A percentile compares a stretch with the other conserved stretches of the same genome.
phyloP scores from a whole-genome alignment of 2,329 filamentous ascomycete genomes.

The Ramularia collo-cygni region DNA sequence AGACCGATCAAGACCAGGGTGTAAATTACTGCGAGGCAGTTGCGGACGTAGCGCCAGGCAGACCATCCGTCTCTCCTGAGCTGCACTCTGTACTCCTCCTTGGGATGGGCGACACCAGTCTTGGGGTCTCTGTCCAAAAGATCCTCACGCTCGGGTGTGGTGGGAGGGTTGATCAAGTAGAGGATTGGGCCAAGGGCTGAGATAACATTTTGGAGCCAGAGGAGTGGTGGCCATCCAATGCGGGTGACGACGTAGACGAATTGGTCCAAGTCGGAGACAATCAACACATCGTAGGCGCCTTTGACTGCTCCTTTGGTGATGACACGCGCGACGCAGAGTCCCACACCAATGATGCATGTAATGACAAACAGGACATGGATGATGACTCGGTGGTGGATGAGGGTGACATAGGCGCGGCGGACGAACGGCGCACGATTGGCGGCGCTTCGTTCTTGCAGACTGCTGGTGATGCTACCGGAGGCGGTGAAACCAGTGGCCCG shows the following conservation, averaged over 20 bases:
- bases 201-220: constrained; percentile 38
- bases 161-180: constrained; percentile 56
- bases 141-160: constrained; percentile 51
- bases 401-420: constrained; percentile 1
- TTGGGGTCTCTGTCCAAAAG: constrained; percentile 50
- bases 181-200: constrained; percentile 39
- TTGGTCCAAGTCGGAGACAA: not conserved
- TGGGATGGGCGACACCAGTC: constrained; percentile 48
- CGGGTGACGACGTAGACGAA: constrained; percentile 52
- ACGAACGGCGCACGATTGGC: not conserved
- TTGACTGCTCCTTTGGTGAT: not conserved
- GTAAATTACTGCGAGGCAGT: no score
- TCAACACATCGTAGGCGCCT: not conserved
- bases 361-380: constrained; percentile 9
- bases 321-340: not conserved
- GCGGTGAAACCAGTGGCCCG: constrained; percentile 53
- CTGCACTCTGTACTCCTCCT: no score
- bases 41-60: constrained; percentile 1
- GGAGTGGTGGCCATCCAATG: constrained; percentile 56
- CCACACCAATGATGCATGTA: constrained; percentile 1
- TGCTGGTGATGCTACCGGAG: constrained; percentile 50
- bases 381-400: constrained; percentile 7
- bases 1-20: no score
- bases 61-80: constrained; percentile 11
- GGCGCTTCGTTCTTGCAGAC: constrained; percentile 30